Evolutionary conservation across 2,329 filamentous ascomycete genomes (phyloP).

Genomic region (Shiraia sp.): DNA sequence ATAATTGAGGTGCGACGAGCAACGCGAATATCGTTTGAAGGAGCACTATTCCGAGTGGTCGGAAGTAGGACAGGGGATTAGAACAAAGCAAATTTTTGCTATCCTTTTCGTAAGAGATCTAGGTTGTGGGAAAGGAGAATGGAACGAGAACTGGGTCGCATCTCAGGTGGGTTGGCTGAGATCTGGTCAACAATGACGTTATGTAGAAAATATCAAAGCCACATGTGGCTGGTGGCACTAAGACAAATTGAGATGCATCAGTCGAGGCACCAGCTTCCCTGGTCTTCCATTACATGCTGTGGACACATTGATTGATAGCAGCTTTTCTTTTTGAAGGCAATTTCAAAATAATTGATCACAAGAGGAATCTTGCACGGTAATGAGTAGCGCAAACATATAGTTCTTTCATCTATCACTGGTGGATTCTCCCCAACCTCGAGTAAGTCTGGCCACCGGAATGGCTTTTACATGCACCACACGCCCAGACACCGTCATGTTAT

Average conservation of each 20-base stretch:
- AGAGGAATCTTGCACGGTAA: too few relatives aligned
- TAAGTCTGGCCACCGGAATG: too few relatives aligned
- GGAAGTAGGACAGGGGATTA: too few relatives aligned
- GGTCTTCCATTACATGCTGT: slow-evolving; percentile 13
- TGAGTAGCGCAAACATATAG: too few relatives aligned
- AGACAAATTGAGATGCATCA: slow-evolving; percentile 9
- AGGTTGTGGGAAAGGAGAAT: background rate
- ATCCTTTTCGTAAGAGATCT: background rate
- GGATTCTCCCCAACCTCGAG: too few relatives aligned
- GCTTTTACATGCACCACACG: background rate
- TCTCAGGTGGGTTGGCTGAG: background rate
- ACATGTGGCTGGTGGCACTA: slow-evolving; percentile 27
- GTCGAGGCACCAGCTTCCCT: slow-evolving; percentile 12
- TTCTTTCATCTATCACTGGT: too few relatives aligned
- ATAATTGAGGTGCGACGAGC: too few relatives aligned
- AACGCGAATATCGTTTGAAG: too few relatives aligned
- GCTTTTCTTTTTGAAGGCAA: too few relatives aligned
- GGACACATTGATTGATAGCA: slow-evolving; percentile 12
- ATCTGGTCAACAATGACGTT: slow-evolving; percentile 27
- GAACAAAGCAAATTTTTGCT: too few relatives aligned
- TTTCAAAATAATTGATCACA: too few relatives aligned
- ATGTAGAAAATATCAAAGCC: slow-evolving; percentile 16
- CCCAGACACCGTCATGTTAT: background rate
- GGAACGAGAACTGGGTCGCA: background rate
- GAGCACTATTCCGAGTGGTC: too few relatives aligned